Percentiles rank a stretch among this genome's conserved stretches.
phyloP scores from a whole-genome alignment of 2,329 filamentous ascomycete genomes.

The Aureobasidium melanogenum region DNA sequence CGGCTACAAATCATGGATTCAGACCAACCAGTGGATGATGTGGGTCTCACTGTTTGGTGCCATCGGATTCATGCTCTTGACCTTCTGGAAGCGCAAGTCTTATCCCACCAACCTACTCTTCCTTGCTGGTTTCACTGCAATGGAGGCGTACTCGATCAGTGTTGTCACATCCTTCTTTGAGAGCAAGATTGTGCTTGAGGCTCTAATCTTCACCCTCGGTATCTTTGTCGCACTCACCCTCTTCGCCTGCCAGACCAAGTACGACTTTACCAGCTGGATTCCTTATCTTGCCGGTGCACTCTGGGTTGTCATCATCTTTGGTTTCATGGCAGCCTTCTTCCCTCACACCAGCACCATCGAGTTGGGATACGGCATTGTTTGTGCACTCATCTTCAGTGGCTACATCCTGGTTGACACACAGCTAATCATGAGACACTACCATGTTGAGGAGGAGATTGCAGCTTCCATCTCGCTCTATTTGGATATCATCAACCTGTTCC shows the following conservation, averaged over 20 bases:
- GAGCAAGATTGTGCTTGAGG: conserved; percentile 75
- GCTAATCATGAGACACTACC: conserved; percentile 88
- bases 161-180: conserved; percentile 90
- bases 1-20: conserved; percentile 78
- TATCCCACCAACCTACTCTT: conserved; percentile 94
- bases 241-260: conserved; percentile 95
- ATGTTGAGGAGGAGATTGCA: conserved; percentile 96
- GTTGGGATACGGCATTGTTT: conserved; percentile 72
- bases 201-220: conserved; percentile 70
- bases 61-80: conserved; percentile 75
- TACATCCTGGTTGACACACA: conserved; percentile 98
- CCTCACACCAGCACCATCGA: conserved; percentile 73
- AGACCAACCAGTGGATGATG: conserved; percentile 72
- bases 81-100: conserved; percentile 84
- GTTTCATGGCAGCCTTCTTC: conserved; percentile 87
- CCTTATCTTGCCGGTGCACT: conserved; percentile 86
- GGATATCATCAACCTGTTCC: conserved; percentile 93
- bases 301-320: conserved; percentile 85
- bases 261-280: conserved; percentile 96
- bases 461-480: conserved; percentile 85
- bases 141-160: conserved; percentile 89
- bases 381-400: conserved; percentile 80
- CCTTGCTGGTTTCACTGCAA: conserved; percentile 76
- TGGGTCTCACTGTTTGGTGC: conserved; percentile 78
- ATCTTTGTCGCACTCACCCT: conserved; percentile 58